Conservation (phyloP, 1,139 yeast genomes). For the Groenewaldozyma auringiensis region DNA sequence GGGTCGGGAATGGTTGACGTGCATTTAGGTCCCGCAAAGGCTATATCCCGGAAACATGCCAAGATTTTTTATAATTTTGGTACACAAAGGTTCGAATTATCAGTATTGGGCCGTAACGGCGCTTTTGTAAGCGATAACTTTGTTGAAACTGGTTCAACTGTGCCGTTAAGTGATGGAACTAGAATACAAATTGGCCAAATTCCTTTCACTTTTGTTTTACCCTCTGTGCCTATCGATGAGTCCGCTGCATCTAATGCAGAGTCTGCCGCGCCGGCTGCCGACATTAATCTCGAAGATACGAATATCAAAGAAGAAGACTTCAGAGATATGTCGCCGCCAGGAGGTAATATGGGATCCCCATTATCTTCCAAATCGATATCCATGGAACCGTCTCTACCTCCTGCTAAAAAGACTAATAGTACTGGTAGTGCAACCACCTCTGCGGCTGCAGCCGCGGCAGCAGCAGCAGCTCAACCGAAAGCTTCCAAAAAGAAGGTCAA, state of each 20-base stretch:
- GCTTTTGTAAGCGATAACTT: conserved; percentile 89
- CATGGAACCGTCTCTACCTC: neutral
- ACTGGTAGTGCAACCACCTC: conserved; percentile 5
- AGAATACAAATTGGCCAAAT: conserved; percentile 91
- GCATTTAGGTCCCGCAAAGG: conserved; percentile 83
- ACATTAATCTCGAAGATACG: neutral
- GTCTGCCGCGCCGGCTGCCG: neutral
- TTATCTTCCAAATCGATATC: neutral
- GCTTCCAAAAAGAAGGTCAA: conserved; percentile 17
- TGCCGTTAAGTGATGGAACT: conserved; percentile 67
- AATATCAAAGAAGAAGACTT: neutral
- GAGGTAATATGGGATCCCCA: neutral
- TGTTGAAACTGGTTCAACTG: conserved; percentile 83
- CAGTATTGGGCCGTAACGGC: conserved; percentile 89
- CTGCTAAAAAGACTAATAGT: conserved; percentile 4
- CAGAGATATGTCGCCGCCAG: neutral
- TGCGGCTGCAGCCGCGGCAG: conserved; percentile 6
- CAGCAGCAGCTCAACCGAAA: conserved; percentile 4
- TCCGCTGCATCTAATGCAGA: neutral
- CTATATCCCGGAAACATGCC: conserved; percentile 88
- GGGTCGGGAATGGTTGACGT: conserved; percentile 69
- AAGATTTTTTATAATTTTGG: conserved; percentile 93
- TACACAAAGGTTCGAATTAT: conserved; percentile 81
- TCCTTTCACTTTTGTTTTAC: conserved; percentile 77
- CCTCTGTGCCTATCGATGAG: conserved; percentile 32